Percentiles rank a stretch among this genome's conserved stretches.
These are phyloP conservation scores for Candida verbasci DNA, from an alignment of 805 yeast species.

Conservation along the genomic window DNA sequence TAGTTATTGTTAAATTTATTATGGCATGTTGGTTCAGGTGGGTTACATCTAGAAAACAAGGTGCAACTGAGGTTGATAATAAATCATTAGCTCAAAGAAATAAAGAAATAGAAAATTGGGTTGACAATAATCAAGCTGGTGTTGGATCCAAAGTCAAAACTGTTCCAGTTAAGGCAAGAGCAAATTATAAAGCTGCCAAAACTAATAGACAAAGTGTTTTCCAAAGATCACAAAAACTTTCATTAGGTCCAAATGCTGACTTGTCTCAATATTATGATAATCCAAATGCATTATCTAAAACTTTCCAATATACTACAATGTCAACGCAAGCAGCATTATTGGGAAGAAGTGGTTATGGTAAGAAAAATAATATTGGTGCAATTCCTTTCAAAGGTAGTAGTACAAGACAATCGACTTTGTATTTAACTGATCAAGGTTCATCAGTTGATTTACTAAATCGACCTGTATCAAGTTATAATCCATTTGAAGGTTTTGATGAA, in stretches of 20 bases:
- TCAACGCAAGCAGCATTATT: slow-evolving; percentile 52
- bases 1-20: slow-evolving; percentile 72
- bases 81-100: slow-evolving; percentile 61
- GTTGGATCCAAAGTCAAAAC: slow-evolving; percentile 48
- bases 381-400: slow-evolving; percentile 10
- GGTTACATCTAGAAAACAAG: slow-evolving; percentile 70
- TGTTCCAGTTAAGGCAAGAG: slow-evolving; percentile 50
- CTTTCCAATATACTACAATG: slow-evolving; percentile 57
- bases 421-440: slow-evolving; percentile 26
- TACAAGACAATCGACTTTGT: slow-evolving; percentile 25
- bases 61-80: slow-evolving; percentile 61
- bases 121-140: slow-evolving; percentile 49
- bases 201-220: slow-evolving; percentile 41
- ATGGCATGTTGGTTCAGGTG: slow-evolving; percentile 90
- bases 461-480: slow-evolving; percentile 24
- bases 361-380: slow-evolving; percentile 11
- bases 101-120: slow-evolving; percentile 79
- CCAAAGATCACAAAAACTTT: slow-evolving; percentile 19
- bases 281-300: slow-evolving; percentile 27
- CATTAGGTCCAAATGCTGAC: slow-evolving; percentile 38
- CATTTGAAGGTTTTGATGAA: slow-evolving; percentile 32
- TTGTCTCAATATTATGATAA: slow-evolving; percentile 32
- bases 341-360: slow-evolving; percentile 13
- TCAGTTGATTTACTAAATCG: slow-evolving; percentile 32
- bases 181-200: slow-evolving; percentile 37